Evolutionary conservation across 2,329 filamentous ascomycete genomes (phyloP).

Genomic region (Davidsoniella eucalypti): DNA sequence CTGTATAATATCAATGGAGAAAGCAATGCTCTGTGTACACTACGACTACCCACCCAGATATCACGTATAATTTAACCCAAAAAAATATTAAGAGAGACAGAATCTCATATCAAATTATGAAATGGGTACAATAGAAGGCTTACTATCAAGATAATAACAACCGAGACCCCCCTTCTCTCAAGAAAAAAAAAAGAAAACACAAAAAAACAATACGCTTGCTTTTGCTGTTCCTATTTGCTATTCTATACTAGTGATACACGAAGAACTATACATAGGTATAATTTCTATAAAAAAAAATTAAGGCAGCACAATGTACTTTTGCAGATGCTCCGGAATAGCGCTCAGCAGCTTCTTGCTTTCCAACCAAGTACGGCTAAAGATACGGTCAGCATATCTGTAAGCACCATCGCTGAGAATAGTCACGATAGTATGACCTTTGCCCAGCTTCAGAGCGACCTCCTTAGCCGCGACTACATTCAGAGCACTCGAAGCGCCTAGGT

Average conservation of each 20-base stretch:
- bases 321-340: conserved; percentile 68
- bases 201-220: not conserved
- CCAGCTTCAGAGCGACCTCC: conserved; percentile 81
- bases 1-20: not conserved
- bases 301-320: conserved; percentile 88
- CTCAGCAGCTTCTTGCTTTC: conserved; percentile 66
- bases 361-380: conserved; percentile 89
- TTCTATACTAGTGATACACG: not conserved
- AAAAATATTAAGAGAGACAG: too few relatives aligned
- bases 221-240: not conserved
- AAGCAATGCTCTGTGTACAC: not conserved
- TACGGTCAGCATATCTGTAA: conserved; percentile 86
- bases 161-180: too few relatives aligned
- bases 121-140: too few relatives aligned
- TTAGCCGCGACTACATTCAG: conserved; percentile 92
- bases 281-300: too few relatives aligned
- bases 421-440: conserved; percentile 77
- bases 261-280: not conserved
- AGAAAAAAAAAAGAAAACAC: too few relatives aligned
- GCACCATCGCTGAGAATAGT: conserved; percentile 91
- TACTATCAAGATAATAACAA: too few relatives aligned
- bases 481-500: conserved; percentile 83
- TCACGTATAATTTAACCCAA: too few relatives aligned
- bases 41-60: too few relatives aligned
- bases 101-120: too few relatives aligned